Base-by-base conservation (phyloP, 768 basidiomycete genomes). In the Pulveroboletus ravenelii region DNA sequence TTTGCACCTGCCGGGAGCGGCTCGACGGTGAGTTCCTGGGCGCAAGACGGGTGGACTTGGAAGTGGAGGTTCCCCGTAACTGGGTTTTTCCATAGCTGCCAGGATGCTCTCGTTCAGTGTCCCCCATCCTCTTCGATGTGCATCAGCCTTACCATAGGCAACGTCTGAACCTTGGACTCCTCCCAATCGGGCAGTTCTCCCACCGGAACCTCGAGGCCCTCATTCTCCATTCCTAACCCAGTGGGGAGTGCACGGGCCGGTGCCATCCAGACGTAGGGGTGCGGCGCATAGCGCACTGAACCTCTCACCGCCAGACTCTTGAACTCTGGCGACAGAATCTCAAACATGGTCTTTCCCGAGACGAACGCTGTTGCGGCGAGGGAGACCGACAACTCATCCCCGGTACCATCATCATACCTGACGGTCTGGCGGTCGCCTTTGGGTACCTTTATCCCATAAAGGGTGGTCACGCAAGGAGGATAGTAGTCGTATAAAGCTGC, bases 231-330 rank as follows among this genome's bases (percentile, higher is more conserved):
- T 1, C 91, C 93, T 7, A 94, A 72, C 6, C 90, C 92, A 17
- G 89, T 91, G 0, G 88, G 72, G 59, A 82, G 63, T 0, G 88
- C 84, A 49, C 75, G 80, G 1, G 89, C 82, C 17, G 82, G 79
- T 0, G 86, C 78, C 89, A 94, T 94, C 90, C 90, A 93, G 34
- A 92, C 82, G 65, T 88, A 93, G 1, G 91, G 89, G 52, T 92
- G 89, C 10, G 91, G 89, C 7, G 87, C 80, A 62, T 92, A 93
- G 62, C 74, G 79, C 47, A 91, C 89, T 56, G 74, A 80, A 9
- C 82, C 68, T 18, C 92, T 76, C 18, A 93, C 86, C 0, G 89
- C 89, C 5, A 94, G 65, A 55, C 84, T 88, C 78, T 93, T 91
- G 55, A 84, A 69, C 50, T 83, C 78, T 3, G 72, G 59, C 1